phyloP scores from a whole-genome alignment of 1,284 basidiomycete genomes.

The Marasmius oreades region DNA sequence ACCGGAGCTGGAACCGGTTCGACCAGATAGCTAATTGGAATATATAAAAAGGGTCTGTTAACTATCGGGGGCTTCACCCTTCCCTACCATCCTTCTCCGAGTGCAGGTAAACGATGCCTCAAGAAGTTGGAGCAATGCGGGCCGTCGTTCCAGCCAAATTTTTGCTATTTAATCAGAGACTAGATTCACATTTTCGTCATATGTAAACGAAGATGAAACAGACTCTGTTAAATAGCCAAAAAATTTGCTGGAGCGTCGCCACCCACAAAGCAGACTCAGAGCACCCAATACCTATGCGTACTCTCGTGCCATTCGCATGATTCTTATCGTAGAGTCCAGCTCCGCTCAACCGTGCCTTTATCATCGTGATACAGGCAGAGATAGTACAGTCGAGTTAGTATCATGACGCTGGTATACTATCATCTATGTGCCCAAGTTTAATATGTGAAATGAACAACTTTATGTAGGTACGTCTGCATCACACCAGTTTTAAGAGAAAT shows the following conservation, averaged over 20 bases:
- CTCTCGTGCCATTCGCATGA: neutral
- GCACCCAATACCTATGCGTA: neutral
- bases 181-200: neutral
- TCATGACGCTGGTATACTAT: too few species aligned
- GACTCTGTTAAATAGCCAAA: conserved; percentile 6
- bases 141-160: neutral
- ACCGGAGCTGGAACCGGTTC: too few species aligned
- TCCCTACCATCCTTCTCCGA: neutral
- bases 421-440: too few species aligned
- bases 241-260: conserved; percentile 4
- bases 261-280: neutral
- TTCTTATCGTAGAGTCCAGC: neutral
- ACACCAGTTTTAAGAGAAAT: too few species aligned
- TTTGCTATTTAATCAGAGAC: conserved; percentile 3
- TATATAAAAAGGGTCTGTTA: too few species aligned
- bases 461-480: too few species aligned
- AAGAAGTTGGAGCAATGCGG: neutral
- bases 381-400: too few species aligned
- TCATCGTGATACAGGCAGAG: too few species aligned
- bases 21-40: too few species aligned
- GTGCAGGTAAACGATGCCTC: neutral
- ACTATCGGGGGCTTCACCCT: too few species aligned
- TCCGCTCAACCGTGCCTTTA: too few species aligned
- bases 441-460: too few species aligned
- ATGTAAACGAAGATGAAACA: neutral